These are phyloP conservation scores for Tinospora cordifolia DNA, from an alignment of 164 flowering plant genomes.

Conservation along the genomic window DNA sequence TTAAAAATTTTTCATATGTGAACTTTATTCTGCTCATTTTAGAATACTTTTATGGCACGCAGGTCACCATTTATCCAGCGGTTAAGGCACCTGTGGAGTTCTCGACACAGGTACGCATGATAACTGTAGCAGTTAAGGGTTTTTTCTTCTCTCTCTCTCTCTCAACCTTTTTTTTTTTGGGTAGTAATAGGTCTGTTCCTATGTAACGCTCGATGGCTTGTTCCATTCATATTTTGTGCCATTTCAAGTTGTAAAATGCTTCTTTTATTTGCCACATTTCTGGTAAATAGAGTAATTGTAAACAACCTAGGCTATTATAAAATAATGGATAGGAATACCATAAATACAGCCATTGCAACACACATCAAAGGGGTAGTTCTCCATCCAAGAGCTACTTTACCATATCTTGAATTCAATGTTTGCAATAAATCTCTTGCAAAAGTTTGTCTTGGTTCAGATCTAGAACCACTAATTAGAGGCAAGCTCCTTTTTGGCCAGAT, in stretches of 20 bases:
- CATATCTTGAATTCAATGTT: no score
- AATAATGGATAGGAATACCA: no score
- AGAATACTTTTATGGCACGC: constrained; percentile 18
- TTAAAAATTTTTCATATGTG: background rate
- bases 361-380: no score
- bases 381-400: no score
- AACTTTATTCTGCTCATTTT: background rate
- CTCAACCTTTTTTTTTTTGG: constrained; percentile 6
- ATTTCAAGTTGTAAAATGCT: background rate
- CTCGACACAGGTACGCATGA: constrained; percentile 59
- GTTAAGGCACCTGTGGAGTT: constrained; percentile 85
- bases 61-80: constrained; percentile 91
- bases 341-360: no score
- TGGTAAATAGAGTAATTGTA: background rate
- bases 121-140: background rate
- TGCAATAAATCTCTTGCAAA: no score
- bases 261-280: no score
- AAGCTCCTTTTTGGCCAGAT: no score
- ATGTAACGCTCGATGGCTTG: background rate
- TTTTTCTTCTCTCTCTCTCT: no score
- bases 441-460: no score
- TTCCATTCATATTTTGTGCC: background rate
- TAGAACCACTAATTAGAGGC: no score
- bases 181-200: background rate
- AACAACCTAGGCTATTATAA: no score